Evolutionary conservation across 768 basidiomycete genomes (phyloP), one percentile per base, ranked within the genome.

Genomic region (Mycena rosella): DNA sequence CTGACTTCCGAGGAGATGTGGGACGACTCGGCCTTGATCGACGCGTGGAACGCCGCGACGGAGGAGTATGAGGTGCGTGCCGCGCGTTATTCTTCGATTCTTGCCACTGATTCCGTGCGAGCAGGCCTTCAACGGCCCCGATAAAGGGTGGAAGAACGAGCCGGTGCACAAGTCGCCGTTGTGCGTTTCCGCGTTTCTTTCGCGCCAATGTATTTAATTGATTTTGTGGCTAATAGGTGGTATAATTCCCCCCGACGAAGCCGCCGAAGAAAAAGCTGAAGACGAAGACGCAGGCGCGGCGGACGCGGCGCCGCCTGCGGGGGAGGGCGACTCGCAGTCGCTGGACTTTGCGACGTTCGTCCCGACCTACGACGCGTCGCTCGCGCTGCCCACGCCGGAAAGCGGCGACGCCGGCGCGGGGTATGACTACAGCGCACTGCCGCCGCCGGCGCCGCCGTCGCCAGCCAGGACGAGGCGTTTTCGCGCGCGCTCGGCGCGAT

Each of bases 11-110:
- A 89, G 53, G 93, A 95, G 73, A 89, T 94, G 40, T 95, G 94
- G 94, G 94, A 95, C 70, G 94, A 95, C 75, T 91, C 91, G 38
- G 92, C 91, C 5, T 85, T 95, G 69, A 86, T 95, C 49, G 85
- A 91, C 58, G 94, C 94, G 22, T 95, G 94, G 94, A 86, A 95
- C 75, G 90, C 93, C 65, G 94, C 94, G 20, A 88, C 85, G 69
- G 92, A 92, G 63, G 94, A 95, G 75, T 95, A 94, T 71, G 85
- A 92, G 80, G 89, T 88, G 69, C 52, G 78, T 77, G 51, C 17
- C 2, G 26, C 3, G 20, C 30, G 2, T 34, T 27, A 9, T 10
- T 24, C 42, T 36, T 40, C 20, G 18, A 27, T 54, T 38, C n/a
- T 55, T 34, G 9, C 56, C 8, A 3, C 24, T 24, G 34, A 22